Evolutionary conservation across 768 basidiomycete genomes (phyloP).

Genomic region (Gymnopilus dilepis): DNA sequence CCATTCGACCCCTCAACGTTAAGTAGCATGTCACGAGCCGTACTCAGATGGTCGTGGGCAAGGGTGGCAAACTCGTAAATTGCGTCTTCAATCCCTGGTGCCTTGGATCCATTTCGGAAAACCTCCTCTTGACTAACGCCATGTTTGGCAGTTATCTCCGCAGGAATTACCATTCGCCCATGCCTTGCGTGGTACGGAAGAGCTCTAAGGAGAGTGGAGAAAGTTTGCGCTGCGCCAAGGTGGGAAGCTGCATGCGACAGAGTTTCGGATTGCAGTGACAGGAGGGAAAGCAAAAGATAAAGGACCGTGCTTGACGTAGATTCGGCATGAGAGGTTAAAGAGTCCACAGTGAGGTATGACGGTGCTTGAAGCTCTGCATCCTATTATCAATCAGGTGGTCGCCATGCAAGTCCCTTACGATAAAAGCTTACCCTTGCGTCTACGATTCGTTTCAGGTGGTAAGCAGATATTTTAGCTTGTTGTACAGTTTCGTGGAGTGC

Average conservation of each 20-base stretch:
- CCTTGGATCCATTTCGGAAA: conserved; percentile 59
- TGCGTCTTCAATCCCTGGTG: conserved; percentile 72
- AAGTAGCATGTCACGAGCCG: conserved; percentile 70
- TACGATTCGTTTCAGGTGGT: conserved; percentile 83
- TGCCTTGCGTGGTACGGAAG: conserved; percentile 78
- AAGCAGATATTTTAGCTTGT: conserved; percentile 58
- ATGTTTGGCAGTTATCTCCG: conserved; percentile 81
- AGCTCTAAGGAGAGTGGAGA: conserved; percentile 74
- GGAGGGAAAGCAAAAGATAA: conserved; percentile 75
- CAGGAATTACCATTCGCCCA: conserved; percentile 76
- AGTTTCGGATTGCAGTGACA: conserved; percentile 56
- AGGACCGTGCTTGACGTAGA: conserved; percentile 80
- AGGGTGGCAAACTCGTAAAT: conserved; percentile 83
- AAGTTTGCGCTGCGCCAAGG: conserved; percentile 74
- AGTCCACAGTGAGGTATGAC: conserved; percentile 69
- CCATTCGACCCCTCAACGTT: conserved; percentile 52
- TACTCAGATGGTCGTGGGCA: conserved; percentile 80
- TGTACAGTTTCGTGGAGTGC: conserved; percentile 67
- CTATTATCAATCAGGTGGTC: conserved; percentile 39
- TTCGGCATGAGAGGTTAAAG: conserved; percentile 75
- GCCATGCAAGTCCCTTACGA: conserved; percentile 7
- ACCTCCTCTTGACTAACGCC: conserved; percentile 83
- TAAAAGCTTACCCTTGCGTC: conserved; percentile 74
- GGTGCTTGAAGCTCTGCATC: conserved; percentile 69
- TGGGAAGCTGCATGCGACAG: conserved; percentile 84